Conservation (phyloP, 441 rosid species). For the Mallotus japonicus region DNA sequence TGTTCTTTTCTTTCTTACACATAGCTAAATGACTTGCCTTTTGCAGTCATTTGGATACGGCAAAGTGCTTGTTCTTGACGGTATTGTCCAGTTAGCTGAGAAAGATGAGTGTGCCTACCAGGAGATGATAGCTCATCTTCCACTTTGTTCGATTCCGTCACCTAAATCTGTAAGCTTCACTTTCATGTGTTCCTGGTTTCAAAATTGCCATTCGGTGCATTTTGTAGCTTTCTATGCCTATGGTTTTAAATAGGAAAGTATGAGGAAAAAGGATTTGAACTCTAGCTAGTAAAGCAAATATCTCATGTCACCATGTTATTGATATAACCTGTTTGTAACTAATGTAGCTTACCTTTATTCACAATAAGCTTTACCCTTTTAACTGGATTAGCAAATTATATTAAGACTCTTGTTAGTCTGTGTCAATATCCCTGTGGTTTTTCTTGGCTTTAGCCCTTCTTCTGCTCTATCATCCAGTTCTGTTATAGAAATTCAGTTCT, state of each 20-base stretch:
- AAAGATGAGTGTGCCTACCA: conserved; percentile 98
- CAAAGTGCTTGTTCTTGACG: conserved; percentile 97
- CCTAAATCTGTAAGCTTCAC: conserved; percentile 64
- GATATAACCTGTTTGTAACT: background rate
- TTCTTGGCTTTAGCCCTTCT: background rate
- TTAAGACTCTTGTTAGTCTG: background rate
- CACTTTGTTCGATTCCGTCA: conserved; percentile 82
- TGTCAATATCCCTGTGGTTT: background rate
- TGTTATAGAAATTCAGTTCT: background rate
- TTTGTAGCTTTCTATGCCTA: background rate
- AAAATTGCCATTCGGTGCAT: background rate
- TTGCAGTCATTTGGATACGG: conserved; percentile 85
- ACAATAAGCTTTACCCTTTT: background rate
- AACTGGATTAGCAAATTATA: background rate
- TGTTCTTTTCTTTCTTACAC: background rate
- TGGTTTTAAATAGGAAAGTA: background rate
- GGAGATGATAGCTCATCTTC: conserved; percentile 98
- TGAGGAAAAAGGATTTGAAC: background rate
- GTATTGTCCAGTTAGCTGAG: conserved; percentile 92
- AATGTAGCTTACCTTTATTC: background rate
- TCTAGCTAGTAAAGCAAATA: background rate
- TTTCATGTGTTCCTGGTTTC: background rate
- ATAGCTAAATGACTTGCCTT: background rate
- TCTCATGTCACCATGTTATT: background rate
- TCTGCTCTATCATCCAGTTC: background rate